phyloP scores from a whole-genome alignment of 2,329 filamentous ascomycete species.

The Trichophaea hybrida region DNA sequence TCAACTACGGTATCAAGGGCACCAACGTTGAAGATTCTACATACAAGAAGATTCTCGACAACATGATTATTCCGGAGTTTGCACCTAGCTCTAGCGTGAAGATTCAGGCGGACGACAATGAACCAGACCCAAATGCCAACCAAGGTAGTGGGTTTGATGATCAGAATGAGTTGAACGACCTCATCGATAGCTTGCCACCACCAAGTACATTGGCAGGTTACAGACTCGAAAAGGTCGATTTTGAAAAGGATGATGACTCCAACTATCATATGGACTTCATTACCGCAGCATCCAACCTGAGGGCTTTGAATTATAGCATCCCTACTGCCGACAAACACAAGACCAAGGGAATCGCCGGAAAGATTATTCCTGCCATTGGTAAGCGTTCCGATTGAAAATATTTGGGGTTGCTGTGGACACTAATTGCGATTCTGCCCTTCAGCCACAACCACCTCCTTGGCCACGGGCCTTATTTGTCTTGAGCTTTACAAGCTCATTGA shows the following conservation, averaged over 20 bases:
- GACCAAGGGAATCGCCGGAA: slow-evolving; percentile 98
- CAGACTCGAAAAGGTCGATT: slow-evolving; percentile 82
- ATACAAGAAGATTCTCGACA: slow-evolving; percentile 67
- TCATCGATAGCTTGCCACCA: slow-evolving; percentile 58
- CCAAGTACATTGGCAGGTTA: slow-evolving; percentile 73
- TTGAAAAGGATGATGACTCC: slow-evolving; percentile 96
- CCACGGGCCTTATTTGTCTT: slow-evolving; percentile 81
- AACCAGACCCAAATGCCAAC: slow-evolving; percentile 73
- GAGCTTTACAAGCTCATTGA: slow-evolving; percentile 96
- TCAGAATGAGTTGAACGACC: slow-evolving; percentile 56
- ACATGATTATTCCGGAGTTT: slow-evolving; percentile 94
- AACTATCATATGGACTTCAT: slow-evolving; percentile 99
- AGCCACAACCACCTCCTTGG: slow-evolving; percentile 81
- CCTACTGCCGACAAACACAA: slow-evolving; percentile 83
- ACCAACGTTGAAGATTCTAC: slow-evolving; percentile 55
- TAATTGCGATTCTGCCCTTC: neutral
- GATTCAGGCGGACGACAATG: slow-evolving; percentile 91
- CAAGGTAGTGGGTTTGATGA: slow-evolving; percentile 48
- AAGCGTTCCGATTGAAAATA: neutral
- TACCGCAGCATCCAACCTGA: slow-evolving; percentile 87
- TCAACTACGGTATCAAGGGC: slow-evolving; percentile 95
- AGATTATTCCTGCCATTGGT: slow-evolving; percentile 94
- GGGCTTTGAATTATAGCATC: slow-evolving; percentile 97
- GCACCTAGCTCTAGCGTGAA: slow-evolving; percentile 78
- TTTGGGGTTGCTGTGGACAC: neutral